Evolutionary conservation across 768 basidiomycete genomes (phyloP).

Genomic region (Trametes villosa): DNA sequence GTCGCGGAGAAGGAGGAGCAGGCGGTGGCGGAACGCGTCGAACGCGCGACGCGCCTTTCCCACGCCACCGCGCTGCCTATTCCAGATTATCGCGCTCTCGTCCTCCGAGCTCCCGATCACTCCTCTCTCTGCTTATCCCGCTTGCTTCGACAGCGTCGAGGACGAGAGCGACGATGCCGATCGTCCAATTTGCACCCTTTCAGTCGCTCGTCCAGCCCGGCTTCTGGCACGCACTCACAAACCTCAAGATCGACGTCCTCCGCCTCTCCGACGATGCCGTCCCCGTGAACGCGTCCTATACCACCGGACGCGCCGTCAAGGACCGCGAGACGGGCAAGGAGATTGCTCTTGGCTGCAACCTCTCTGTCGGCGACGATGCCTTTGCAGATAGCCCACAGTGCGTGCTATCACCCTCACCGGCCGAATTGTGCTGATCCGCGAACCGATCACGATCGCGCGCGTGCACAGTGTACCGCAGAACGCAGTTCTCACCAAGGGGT

Average conservation of each 20-base stretch:
- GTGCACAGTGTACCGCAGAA: conserved; percentile 45
- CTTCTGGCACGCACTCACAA: conserved; percentile 91
- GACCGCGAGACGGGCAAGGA: conserved; percentile 80
- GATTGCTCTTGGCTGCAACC: conserved; percentile 70
- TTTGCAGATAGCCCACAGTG: conserved; percentile 57
- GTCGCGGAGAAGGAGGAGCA: too few relatives aligned
- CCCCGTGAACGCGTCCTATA: conserved; percentile 67
- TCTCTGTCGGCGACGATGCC: conserved; percentile 67
- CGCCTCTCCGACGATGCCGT: conserved; percentile 77
- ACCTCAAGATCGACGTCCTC: conserved; percentile 89
- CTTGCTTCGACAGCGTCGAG: too few relatives aligned
- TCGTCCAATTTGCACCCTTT: conserved; percentile 90
- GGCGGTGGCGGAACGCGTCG: too few relatives aligned
- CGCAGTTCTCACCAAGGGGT: conserved; percentile 60
- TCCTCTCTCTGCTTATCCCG: too few relatives aligned
- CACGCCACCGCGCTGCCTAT: too few relatives aligned
- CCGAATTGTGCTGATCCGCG: too few relatives aligned
- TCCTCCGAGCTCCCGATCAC: too few relatives aligned
- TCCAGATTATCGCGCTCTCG: too few relatives aligned
- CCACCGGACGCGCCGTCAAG: conserved; percentile 67
- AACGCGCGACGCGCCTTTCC: too few relatives aligned
- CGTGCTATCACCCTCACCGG: conserved; percentile 23
- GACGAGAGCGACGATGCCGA: conserved; percentile 40
- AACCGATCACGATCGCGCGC: conserved; percentile 27
- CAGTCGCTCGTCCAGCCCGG: conserved; percentile 85